phyloP scores from a whole-genome alignment of 1,284 basidiomycete genomes.

The Entoloma clypeatum region DNA sequence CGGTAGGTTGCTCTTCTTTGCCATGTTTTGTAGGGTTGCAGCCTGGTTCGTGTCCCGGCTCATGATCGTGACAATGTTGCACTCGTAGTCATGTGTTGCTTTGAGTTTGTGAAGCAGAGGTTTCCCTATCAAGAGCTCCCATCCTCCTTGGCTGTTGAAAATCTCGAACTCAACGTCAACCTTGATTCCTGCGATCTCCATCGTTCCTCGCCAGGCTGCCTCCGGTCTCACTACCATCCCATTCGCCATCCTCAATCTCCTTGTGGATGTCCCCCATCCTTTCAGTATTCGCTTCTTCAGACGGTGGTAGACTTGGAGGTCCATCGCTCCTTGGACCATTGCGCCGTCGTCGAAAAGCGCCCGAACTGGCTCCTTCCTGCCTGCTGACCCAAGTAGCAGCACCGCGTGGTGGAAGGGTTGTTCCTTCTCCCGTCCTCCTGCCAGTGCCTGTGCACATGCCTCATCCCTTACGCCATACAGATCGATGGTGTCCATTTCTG shows the following conservation, averaged over 20 bases:
- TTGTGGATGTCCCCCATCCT: slow-evolving; percentile 12
- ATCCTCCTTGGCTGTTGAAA: slow-evolving; percentile 21
- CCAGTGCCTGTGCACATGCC: not conserved
- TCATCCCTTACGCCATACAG: slow-evolving; percentile 2
- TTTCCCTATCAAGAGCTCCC: slow-evolving; percentile 25
- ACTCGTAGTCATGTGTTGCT: slow-evolving; percentile 20
- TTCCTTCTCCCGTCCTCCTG: not conserved
- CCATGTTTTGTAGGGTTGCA: no score
- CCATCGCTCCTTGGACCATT: slow-evolving; percentile 17
- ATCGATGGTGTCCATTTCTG: not conserved
- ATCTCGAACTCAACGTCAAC: slow-evolving; percentile 20
- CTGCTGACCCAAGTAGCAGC: not conserved
- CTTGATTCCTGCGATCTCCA: slow-evolving; percentile 11
- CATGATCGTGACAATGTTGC: slow-evolving; percentile 14
- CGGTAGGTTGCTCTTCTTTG: no score
- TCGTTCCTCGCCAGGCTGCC: slow-evolving; percentile 18
- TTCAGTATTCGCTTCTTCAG: slow-evolving; percentile 3
- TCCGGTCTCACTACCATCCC: slow-evolving; percentile 15
- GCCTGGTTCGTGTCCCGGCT: no score
- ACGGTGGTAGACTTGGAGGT: slow-evolving; percentile 7
- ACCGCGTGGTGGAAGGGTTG: not conserved
- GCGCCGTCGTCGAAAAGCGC: slow-evolving; percentile 19
- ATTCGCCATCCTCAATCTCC: no score
- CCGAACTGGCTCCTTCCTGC: no score
- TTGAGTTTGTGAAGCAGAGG: slow-evolving; percentile 17